Conservation (phyloP, 306 rosid species). For the Lupinus albus region DNA sequence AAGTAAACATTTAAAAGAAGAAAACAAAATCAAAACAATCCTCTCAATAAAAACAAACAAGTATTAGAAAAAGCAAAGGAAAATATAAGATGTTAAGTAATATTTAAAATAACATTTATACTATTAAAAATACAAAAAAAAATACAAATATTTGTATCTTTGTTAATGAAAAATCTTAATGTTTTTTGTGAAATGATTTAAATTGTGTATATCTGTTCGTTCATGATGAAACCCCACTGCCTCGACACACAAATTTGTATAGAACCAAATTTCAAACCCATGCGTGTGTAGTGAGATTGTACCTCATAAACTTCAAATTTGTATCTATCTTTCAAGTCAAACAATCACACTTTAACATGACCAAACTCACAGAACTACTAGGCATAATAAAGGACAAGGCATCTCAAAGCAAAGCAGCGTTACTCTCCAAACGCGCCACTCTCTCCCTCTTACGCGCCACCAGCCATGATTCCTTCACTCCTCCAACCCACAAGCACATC, state of each 20-base stretch:
- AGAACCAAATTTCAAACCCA: not conserved
- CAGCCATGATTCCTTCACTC: constrained; percentile 63
- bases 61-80: too few species aligned
- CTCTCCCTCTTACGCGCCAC: constrained; percentile 78
- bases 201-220: too few species aligned
- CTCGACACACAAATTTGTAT: not conserved
- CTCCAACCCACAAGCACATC: constrained; percentile 59
- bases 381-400: constrained; percentile 85
- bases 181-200: too few species aligned
- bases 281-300: not conserved
- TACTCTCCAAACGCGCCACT: constrained; percentile 53
- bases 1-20: too few species aligned
- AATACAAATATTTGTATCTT: too few species aligned
- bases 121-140: too few species aligned
- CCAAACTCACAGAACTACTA: constrained; percentile 52
- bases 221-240: not conserved
- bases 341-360: not conserved
- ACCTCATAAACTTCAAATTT: not conserved
- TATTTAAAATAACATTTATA: too few species aligned
- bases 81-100: too few species aligned
- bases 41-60: too few species aligned
- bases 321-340: not conserved
- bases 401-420: constrained; percentile 75
- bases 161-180: too few species aligned
- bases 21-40: too few species aligned